Percentiles rank a stretch among this genome's conserved stretches.
Evolutionary conservation across 306 rosid genomes (phyloP).

Genomic region (Clitoria ternatea): DNA sequence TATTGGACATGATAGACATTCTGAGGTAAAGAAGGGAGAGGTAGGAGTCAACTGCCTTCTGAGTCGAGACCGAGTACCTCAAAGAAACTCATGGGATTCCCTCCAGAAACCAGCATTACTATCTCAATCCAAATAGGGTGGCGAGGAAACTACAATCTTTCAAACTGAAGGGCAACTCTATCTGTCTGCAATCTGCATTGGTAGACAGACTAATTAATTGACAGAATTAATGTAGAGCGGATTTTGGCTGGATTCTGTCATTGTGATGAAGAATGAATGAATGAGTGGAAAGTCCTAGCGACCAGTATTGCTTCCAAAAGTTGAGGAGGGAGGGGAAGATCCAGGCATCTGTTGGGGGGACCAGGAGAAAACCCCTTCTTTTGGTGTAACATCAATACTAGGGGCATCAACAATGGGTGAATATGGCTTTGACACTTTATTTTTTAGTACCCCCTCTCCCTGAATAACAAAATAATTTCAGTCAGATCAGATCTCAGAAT

Average conservation of each 20-base stretch:
- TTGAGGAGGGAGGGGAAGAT: slow-evolving; percentile 58
- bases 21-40: neutral
- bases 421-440: slow-evolving; percentile 68
- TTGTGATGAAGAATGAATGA: neutral
- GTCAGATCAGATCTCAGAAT: neutral
- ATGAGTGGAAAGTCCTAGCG: slow-evolving; percentile 25
- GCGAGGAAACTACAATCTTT: slow-evolving; percentile 12
- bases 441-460: slow-evolving; percentile 55
- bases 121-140: neutral
- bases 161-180: slow-evolving; percentile 6
- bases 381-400: slow-evolving; percentile 39
- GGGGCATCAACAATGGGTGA: slow-evolving; percentile 60
- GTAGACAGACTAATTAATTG: neutral
- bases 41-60: no score
- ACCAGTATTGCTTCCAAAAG: slow-evolving; percentile 56
- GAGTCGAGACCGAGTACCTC: no score
- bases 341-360: slow-evolving; percentile 54
- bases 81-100: no score
- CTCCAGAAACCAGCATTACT: slow-evolving; percentile 6
- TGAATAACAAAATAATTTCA: slow-evolving; percentile 33
- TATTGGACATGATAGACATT: slow-evolving; percentile 9
- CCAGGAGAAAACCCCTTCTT: slow-evolving; percentile 51
- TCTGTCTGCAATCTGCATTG: slow-evolving; percentile 2
- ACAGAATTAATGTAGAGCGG: neutral
- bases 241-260: slow-evolving; percentile 6